Percentiles rank a stretch among this genome's conserved stretches.
phyloP scores from a whole-genome alignment of 148 eudicot species.

The Silene uniflora region DNA sequence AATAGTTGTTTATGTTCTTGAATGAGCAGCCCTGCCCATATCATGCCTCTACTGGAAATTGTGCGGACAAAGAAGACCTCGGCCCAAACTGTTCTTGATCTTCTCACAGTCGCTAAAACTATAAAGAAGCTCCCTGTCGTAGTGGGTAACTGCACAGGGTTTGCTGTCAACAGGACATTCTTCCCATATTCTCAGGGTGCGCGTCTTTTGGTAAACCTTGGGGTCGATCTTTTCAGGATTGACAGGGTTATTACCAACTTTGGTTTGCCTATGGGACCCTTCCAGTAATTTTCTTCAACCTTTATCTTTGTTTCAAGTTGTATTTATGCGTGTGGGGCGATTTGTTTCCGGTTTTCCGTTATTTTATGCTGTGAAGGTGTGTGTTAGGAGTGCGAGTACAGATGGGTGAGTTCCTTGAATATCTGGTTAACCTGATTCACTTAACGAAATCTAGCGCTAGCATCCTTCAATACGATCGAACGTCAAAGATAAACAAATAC shows the following conservation, averaged over 20 bases:
- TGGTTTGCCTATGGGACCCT: constrained; percentile 93
- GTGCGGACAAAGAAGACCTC: constrained; percentile 88
- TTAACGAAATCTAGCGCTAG: not conserved
- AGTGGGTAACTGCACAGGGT: constrained; percentile 93
- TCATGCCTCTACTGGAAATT: constrained; percentile 94
- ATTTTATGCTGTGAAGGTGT: not conserved
- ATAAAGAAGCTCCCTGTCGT: constrained; percentile 92
- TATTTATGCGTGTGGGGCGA: not conserved
- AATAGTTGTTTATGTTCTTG: constrained; percentile 17
- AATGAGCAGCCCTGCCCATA: constrained; percentile 85
- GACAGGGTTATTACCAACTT: constrained; percentile 71
- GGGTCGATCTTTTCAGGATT: constrained; percentile 82
- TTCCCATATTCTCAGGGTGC: constrained; percentile 84
- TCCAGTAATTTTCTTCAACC: constrained; percentile 62
- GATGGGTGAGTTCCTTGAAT: not conserved
- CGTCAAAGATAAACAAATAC: not conserved
- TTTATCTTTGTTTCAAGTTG: constrained; percentile 14
- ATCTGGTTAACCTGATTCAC: not conserved
- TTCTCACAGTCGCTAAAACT: constrained; percentile 70
- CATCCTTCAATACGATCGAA: not conserved
- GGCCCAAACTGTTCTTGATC: constrained; percentile 82
- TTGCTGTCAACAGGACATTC: constrained; percentile 90
- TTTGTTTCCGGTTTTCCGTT: not conserved
- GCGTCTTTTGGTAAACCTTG: constrained; percentile 63
- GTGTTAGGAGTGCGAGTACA: not conserved